Evolutionary conservation across 768 basidiomycete genomes (phyloP).

Genomic region (Pleurotus tuoliensis): DNA sequence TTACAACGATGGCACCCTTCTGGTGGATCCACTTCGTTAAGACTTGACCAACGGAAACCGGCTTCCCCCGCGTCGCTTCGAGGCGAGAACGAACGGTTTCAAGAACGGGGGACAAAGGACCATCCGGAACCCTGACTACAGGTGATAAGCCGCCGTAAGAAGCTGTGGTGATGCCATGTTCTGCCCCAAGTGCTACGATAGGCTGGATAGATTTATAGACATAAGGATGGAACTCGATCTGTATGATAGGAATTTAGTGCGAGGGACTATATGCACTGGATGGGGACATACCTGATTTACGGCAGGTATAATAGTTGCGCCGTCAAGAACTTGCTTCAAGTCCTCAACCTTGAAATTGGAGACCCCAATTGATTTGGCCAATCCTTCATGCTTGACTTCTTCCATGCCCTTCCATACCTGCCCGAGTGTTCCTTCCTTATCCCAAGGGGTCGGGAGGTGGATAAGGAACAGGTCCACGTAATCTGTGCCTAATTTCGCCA

Average conservation of each 20-base stretch:
- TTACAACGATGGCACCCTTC: constrained; percentile 63
- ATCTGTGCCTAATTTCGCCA: constrained; percentile 48
- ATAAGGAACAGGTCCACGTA: constrained; percentile 65
- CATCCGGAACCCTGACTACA: constrained; percentile 37
- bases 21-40: constrained; percentile 63
- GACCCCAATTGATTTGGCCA: constrained; percentile 61
- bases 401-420: constrained; percentile 63
- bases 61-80: constrained; percentile 33
- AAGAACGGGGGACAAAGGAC: constrained; percentile 59
- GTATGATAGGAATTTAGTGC: not conserved
- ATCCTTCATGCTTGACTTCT: constrained; percentile 40
- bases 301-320: constrained; percentile 51
- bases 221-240: constrained; percentile 74
- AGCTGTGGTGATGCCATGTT: constrained; percentile 60
- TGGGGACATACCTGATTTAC: constrained; percentile 57
- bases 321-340: constrained; percentile 48
- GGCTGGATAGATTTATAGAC: constrained; percentile 58
- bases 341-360: constrained; percentile 61
- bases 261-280: not conserved
- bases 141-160: constrained; percentile 62
- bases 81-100: constrained; percentile 46
- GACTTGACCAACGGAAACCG: constrained; percentile 58
- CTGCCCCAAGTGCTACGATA: constrained; percentile 47
- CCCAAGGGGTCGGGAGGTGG: constrained; percentile 38
- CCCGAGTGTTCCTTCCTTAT: constrained; percentile 38